Percentiles rank a stretch among this genome's conserved stretches.
phyloP scores from a whole-genome alignment of 257 asterid species.

The Rehmannia glutinosa region DNA sequence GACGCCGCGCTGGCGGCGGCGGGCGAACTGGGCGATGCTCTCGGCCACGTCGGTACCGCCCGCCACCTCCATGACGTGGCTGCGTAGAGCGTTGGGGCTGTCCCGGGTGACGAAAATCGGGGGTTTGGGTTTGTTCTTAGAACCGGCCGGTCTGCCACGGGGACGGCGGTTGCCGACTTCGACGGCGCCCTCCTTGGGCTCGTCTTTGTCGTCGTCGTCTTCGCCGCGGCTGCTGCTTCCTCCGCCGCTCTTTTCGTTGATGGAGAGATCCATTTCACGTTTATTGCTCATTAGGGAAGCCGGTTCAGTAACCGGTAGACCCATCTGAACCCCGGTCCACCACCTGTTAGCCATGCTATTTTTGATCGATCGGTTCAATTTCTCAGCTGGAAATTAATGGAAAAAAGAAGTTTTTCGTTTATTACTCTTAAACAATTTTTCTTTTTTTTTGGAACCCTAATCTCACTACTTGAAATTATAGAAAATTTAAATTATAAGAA shows the following conservation, averaged over 20 bases:
- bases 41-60: conserved; percentile 58
- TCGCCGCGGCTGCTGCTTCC: conserved; percentile 31
- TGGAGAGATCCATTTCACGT: conserved; percentile 24
- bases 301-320: conserved; percentile 46
- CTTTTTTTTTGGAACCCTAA: not conserved
- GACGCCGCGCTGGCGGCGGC: conserved; percentile 62
- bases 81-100: conserved; percentile 57
- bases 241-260: conserved; percentile 31
- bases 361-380: not conserved
- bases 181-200: conserved; percentile 59
- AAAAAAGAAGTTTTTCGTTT: not conserved
- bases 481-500: not conserved
- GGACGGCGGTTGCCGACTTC: conserved; percentile 54
- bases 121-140: conserved; percentile 62
- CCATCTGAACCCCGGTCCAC: conserved; percentile 58
- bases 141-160: conserved; percentile 68
- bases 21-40: conserved; percentile 56
- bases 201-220: conserved; percentile 41
- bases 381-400: not conserved
- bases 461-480: too few species aligned
- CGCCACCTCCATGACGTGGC: conserved; percentile 67
- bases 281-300: conserved; percentile 22
- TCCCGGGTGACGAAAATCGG: conserved; percentile 69
- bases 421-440: too few species aligned
- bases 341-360: conserved; percentile 47